Conservation (phyloP, 176 grass and related monocot species). For the Musa troglodytarum region DNA sequence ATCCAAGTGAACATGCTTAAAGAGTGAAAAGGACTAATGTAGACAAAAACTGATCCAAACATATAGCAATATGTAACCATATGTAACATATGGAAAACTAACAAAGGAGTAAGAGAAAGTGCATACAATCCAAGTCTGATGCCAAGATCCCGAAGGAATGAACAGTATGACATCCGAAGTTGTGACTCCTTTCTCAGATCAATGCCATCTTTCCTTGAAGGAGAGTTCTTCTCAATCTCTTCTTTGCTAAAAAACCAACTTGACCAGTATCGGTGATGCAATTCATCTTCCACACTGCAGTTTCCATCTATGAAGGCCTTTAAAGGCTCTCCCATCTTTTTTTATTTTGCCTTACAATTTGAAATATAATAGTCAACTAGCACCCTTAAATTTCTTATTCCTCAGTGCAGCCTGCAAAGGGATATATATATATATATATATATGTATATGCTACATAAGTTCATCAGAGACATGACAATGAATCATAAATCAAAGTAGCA, state of each 20-base stretch:
- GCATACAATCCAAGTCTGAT: slow-evolving; percentile 48
- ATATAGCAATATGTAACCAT: neutral
- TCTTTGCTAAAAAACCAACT: slow-evolving; percentile 60
- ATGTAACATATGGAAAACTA: neutral
- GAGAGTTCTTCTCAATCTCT: slow-evolving; percentile 50
- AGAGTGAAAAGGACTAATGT: neutral
- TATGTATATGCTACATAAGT: neutral
- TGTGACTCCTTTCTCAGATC: slow-evolving; percentile 42
- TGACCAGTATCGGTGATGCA: slow-evolving; percentile 22
- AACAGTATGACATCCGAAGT: slow-evolving; percentile 53
- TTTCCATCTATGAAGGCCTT: slow-evolving; percentile 19
- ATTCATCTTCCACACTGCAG: slow-evolving; percentile 8
- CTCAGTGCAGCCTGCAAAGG: neutral
- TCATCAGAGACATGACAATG: neutral
- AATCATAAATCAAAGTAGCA: neutral
- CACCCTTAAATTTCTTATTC: neutral
- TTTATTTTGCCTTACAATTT: neutral
- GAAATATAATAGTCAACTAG: neutral
- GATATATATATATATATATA: neutral
- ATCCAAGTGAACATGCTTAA: neutral
- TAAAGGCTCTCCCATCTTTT: neutral
- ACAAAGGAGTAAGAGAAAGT: neutral
- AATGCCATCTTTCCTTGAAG: slow-evolving; percentile 65
- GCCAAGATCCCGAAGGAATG: slow-evolving; percentile 60
- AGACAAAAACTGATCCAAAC: neutral